Base-by-base conservation (phyloP, 441 rosid genomes). In the Erysimum cheiri region DNA sequence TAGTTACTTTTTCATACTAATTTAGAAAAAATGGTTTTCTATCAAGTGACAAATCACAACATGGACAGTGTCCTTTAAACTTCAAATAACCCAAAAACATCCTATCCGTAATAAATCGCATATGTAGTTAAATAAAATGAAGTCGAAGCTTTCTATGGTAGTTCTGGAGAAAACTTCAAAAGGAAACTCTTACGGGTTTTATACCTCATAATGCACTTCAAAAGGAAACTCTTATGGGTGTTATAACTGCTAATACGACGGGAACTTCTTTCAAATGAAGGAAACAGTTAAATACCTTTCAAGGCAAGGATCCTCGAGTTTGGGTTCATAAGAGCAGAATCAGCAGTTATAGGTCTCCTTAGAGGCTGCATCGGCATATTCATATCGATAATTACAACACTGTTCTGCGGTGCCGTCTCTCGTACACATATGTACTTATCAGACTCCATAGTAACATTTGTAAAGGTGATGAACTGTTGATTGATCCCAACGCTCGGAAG, bases 311-410 rank as follows among this genome's bases (percentile, higher is more conserved):
- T 91, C 83, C 92, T 88, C 28, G 96, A 80, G 78, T 86, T 84
- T 2, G 98, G 98, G 80, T 94, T 91, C 98, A 94, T 94, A 40
- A 93, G 90, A n/a, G 98, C 97, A 1, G 98, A 93, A 62, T 93
- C 98, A 2, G 98, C 98, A 24, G 98, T 92, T 60, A 95, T 95
- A 39, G 99, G 99, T 61, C 98, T 87, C 67, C 99, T 82, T 78
- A 94, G 60, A 9, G 99, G 99, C 87, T 95, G 99, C 84, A 78
- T 87, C 24, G 99, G 99, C 96, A 87, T 84, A 69, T 76, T 89
- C 99, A 95, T 95, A 73, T 95, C 98, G 3, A 92, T 73, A 73
- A 92, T 92, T 26, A 95, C 99, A 54, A 95, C 98, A 47, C 98
- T 90, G 78, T 95, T 95, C 84, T 95, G 99, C 0, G 99, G 98